phyloP scores from a whole-genome alignment of 148 eudicot genomes.

The Diospyros kaki region DNA sequence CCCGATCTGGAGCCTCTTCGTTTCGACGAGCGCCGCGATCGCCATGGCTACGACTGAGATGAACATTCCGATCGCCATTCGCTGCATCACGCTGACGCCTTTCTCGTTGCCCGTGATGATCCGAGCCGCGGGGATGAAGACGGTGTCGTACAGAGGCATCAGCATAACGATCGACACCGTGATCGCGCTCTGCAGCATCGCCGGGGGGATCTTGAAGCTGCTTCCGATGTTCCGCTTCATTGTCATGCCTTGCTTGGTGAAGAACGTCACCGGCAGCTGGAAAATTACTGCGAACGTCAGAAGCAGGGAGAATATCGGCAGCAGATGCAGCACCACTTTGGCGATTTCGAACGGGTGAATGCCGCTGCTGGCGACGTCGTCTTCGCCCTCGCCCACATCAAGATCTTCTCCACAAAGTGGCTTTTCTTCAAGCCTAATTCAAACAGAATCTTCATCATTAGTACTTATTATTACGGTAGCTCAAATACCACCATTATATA shows the following conservation, averaged over 20 bases:
- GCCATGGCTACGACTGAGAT: conserved; percentile 77
- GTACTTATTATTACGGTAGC: background rate
- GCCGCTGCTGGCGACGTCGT: conserved; percentile 8
- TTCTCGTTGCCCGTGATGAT: conserved; percentile 46
- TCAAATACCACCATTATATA: no score
- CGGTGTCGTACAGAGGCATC: conserved; percentile 75
- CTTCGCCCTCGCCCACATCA: conserved; percentile 21
- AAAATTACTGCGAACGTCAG: conserved; percentile 90
- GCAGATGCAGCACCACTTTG: conserved; percentile 49
- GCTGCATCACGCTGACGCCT: conserved; percentile 67
- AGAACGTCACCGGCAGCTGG: conserved; percentile 88
- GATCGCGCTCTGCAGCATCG: conserved; percentile 69
- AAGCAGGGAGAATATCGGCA: conserved; percentile 76
- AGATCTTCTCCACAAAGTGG: conserved; percentile 30
- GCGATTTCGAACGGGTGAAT: conserved; percentile 29
- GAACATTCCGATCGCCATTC: conserved; percentile 86
- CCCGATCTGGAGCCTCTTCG: conserved; percentile 41
- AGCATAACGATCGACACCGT: conserved; percentile 60
- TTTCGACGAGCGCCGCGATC: conserved; percentile 67
- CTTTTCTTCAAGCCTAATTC: conserved; percentile 52
- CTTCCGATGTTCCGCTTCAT: conserved; percentile 75
- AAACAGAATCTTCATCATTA: background rate
- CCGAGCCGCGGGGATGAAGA: conserved; percentile 53
- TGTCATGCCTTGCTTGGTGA: conserved; percentile 93
- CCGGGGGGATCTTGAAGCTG: conserved; percentile 76